Evolutionary conservation across 2,329 filamentous ascomycete genomes (phyloP).

Genomic region (Ilyonectria destructans): DNA sequence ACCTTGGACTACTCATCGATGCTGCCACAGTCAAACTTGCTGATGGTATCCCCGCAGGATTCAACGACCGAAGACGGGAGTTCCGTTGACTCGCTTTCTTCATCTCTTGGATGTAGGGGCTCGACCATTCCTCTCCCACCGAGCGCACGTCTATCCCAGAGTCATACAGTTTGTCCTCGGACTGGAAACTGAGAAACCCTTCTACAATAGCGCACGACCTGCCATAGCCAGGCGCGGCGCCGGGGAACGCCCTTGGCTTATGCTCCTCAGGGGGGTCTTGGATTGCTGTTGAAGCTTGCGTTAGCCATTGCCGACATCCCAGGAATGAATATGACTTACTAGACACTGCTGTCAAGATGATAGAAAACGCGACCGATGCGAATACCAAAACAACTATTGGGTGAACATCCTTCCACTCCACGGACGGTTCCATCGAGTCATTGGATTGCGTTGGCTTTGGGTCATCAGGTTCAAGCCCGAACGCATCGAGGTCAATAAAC

Average conservation of each 20-base stretch:
- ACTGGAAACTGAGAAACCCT: slow-evolving; percentile 39
- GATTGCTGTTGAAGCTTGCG: slow-evolving; percentile 31
- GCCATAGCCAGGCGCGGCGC: slow-evolving; percentile 28
- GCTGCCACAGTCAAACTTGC: slow-evolving; percentile 3
- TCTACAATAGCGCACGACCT: slow-evolving; percentile 39
- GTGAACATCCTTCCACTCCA: slow-evolving; percentile 25
- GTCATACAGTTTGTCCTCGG: slow-evolving; percentile 36
- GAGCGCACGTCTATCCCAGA: slow-evolving; percentile 42
- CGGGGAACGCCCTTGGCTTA: slow-evolving; percentile 18
- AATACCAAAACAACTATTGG: slow-evolving; percentile 38
- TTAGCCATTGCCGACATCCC: neutral
- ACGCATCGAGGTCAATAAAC: slow-evolving; percentile 37
- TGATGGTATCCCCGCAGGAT: neutral
- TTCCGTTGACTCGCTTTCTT: slow-evolving; percentile 34
- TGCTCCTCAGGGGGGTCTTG: slow-evolving; percentile 38
- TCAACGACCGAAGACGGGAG: slow-evolving; percentile 20
- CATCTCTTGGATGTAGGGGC: slow-evolving; percentile 36
- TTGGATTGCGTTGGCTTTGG: neutral
- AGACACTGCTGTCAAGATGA: slow-evolving; percentile 35
- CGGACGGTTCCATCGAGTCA: neutral
- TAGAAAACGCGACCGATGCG: slow-evolving; percentile 44
- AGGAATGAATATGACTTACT: slow-evolving; percentile 27
- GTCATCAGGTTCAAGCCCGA: slow-evolving; percentile 19
- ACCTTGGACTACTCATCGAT: slow-evolving; percentile 36
- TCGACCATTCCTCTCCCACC: slow-evolving; percentile 23